Conservation (phyloP, 2,329 filamentous ascomycete species). For the Alternaria sp. region DNA sequence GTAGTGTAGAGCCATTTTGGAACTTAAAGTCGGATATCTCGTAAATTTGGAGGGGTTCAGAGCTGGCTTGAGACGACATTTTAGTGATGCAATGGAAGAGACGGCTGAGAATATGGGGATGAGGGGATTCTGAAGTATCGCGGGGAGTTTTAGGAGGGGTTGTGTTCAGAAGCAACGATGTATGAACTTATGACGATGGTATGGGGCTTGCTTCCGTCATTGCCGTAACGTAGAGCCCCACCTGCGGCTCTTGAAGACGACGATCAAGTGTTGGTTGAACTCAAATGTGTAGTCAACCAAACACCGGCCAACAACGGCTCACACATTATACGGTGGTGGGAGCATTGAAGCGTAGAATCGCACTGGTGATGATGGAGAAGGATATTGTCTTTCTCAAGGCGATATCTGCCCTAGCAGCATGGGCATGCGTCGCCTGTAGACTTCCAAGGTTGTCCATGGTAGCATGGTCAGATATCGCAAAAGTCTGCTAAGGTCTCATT, state of each 20-base stretch:
- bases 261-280: not conserved
- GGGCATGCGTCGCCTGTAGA: not conserved
- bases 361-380: not conserved
- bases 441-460: not conserved
- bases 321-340: not conserved
- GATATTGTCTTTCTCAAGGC: not conserved
- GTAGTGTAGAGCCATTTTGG: constrained; percentile 25
- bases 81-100: not conserved
- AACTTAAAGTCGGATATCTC: constrained; percentile 30
- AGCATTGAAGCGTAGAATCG: not conserved
- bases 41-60: constrained; percentile 21
- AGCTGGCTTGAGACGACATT: constrained; percentile 23
- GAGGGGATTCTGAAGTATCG: not conserved
- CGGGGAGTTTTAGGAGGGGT: not conserved
- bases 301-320: not conserved
- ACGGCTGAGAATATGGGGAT: not conserved
- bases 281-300: not conserved
- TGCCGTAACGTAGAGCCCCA: constrained; percentile 4
- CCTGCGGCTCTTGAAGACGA: constrained; percentile 7
- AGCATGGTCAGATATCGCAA: not conserved
- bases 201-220: constrained; percentile 13
- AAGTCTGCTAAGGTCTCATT: not conserved
- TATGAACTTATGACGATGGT: constrained; percentile 8
- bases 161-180: not conserved
- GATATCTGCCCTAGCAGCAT: not conserved